Percentiles rank a stretch among this genome's conserved stretches.
These are phyloP conservation scores for Trichoderma citrinoviride DNA, from an alignment of 2,329 filamentous ascomycete genomes.

Conservation along the genomic window DNA sequence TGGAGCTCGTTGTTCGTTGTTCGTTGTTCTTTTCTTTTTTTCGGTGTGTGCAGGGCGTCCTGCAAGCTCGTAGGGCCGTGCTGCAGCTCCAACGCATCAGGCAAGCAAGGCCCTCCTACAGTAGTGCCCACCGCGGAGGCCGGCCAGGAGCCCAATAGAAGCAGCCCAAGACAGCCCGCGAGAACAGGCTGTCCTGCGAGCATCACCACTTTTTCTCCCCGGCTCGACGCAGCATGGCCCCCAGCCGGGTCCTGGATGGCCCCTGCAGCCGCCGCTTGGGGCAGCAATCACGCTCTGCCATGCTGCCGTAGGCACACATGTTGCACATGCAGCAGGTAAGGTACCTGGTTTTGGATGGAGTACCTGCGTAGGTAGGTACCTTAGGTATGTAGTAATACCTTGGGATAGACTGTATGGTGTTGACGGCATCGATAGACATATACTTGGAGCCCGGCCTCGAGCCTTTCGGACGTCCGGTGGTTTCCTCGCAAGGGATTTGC, in stretches of 20 bases:
- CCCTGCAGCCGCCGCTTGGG: constrained; percentile 17
- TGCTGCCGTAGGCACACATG: constrained; percentile 4
- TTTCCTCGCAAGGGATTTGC: not conserved
- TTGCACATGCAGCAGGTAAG: not conserved
- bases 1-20: constrained; percentile 3
- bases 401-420: not conserved
- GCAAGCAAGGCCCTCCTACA: constrained; percentile 7
- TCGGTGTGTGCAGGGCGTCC: constrained; percentile 14
- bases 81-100: constrained; percentile 19
- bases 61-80: constrained; percentile 11
- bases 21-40: not conserved
- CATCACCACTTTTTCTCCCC: not conserved
- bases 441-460: not conserved
- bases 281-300: constrained; percentile 10
- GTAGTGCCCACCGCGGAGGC: not conserved
- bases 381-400: too few relatives aligned
- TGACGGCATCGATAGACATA: not conserved
- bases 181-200: not conserved
- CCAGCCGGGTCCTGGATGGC: constrained; percentile 1
- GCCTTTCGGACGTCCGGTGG: constrained; percentile 7
- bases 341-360: too few relatives aligned
- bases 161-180: constrained; percentile 6
- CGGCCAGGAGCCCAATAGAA: constrained; percentile 13
- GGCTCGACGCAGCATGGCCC: constrained; percentile 3
- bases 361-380: too few relatives aligned